A percentile compares a stretch with the other conserved stretches of the same genome.
These are phyloP conservation scores for Phytophthora kernoviae DNA, from an alignment of 352 stramenopile genomes.

Conservation along the genomic window DNA sequence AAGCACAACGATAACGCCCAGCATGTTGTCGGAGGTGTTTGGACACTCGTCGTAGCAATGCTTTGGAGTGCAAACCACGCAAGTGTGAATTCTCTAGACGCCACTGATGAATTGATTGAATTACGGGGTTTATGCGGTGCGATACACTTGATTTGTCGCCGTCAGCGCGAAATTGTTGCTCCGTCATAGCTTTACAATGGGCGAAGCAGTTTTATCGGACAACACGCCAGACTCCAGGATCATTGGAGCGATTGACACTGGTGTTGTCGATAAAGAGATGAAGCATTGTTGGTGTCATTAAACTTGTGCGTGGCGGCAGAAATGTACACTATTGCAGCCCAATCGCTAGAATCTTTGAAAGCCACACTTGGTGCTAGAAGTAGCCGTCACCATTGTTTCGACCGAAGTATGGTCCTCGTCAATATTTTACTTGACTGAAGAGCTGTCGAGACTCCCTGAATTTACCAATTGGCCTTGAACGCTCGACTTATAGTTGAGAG, in stretches of 20 bases:
- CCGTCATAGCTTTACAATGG: conserved; percentile 9
- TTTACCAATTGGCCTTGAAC: conserved; percentile 15
- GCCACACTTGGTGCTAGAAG: too few relatives aligned
- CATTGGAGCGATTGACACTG: conserved; percentile 2
- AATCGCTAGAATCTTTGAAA: too few relatives aligned
- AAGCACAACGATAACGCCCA: conserved; percentile 8
- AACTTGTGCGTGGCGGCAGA: too few relatives aligned
- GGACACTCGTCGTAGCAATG: conserved; percentile 5
- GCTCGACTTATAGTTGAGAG: conserved; percentile 15
- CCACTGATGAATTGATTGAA: background rate
- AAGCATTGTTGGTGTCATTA: too few relatives aligned
- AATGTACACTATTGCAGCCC: too few relatives aligned
- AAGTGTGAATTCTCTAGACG: conserved; percentile 18
- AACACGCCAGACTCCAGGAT: conserved; percentile 18
- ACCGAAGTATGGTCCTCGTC: background rate
- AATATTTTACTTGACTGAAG: conserved; percentile 1
- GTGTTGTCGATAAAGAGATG: too few relatives aligned
- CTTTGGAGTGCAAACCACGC: conserved; percentile 13
- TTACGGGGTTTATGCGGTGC: conserved; percentile 16
- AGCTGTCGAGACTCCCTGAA: conserved; percentile 5
- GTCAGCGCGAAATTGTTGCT: conserved; percentile 8
- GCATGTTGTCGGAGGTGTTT: conserved; percentile 6
- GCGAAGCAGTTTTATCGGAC: background rate
- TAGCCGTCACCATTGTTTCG: too few relatives aligned
- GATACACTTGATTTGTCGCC: conserved; percentile 9